These are phyloP conservation scores for Plantago major DNA, from an alignment of 257 asterid genomes.

Conservation along the genomic window DNA sequence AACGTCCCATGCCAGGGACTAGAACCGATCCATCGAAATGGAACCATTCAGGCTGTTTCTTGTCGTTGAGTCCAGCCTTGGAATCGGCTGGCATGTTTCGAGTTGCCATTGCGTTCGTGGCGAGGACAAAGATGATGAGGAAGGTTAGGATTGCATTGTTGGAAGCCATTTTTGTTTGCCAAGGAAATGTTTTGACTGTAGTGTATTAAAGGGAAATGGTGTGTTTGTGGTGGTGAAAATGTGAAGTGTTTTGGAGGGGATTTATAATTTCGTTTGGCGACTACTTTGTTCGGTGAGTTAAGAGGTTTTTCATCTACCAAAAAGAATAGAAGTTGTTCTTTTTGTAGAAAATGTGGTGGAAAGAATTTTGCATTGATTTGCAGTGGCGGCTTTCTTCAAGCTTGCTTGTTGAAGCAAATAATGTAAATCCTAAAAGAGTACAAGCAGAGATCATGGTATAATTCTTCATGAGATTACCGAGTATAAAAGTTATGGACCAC, in stretches of 20 bases:
- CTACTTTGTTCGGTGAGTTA: neutral
- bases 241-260: constrained; percentile 15
- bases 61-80: constrained; percentile 16
- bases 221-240: constrained; percentile 22
- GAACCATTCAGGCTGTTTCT: constrained; percentile 35
- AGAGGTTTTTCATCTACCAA: no score
- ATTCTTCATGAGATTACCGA: no score
- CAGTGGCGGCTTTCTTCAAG: no score
- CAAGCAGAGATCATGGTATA: no score
- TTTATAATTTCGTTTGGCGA: constrained; percentile 19
- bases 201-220: neutral
- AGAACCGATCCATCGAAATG: constrained; percentile 51
- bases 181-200: neutral
- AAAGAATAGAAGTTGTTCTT: no score
- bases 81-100: constrained; percentile 35
- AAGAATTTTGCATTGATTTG: neutral
- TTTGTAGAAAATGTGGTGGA: neutral
- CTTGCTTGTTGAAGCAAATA: no score
- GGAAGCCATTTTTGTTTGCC: constrained; percentile 35
- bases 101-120: constrained; percentile 23
- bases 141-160: constrained; percentile 20
- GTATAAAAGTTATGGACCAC: no score
- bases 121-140: constrained; percentile 22
- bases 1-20: constrained; percentile 66
- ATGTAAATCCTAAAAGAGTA: no score